A percentile compares a stretch with the other conserved stretches of the same genome.
These are phyloP conservation scores for Leccinum longicurvipes DNA, from an alignment of 768 basidiomycete species.

Conservation along the genomic window DNA sequence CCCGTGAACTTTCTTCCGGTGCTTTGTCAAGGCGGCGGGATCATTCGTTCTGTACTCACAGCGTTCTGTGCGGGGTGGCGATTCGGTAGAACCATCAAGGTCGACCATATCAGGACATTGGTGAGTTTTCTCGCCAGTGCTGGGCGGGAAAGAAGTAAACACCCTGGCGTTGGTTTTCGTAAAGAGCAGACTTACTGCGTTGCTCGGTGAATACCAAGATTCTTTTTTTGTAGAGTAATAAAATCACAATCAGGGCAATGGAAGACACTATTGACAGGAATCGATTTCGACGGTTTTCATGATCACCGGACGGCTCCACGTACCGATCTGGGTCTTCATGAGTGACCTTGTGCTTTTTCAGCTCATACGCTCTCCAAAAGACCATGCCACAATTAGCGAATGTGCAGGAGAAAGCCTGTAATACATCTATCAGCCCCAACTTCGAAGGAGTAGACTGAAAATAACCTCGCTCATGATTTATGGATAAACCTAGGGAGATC, in stretches of 20 bases:
- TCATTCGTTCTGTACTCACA: conserved; percentile 24
- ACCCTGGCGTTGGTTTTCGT: no score
- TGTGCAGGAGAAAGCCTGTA: conserved; percentile 4
- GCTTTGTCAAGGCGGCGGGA: conserved; percentile 24
- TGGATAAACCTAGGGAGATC: background rate
- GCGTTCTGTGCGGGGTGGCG: background rate
- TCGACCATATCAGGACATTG: conserved; percentile 6
- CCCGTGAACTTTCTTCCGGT: conserved; percentile 21
- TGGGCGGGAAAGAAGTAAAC: background rate
- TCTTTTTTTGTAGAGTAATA: conserved; percentile 18
- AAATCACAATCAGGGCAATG: conserved; percentile 17
- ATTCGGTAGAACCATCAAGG: background rate
- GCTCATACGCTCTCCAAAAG: conserved; percentile 5
- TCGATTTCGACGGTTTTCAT: background rate
- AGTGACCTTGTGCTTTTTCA: conserved; percentile 10
- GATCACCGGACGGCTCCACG: background rate
- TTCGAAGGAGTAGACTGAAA: background rate
- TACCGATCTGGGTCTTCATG: conserved; percentile 9
- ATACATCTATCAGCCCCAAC: background rate
- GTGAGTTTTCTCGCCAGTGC: conserved; percentile 20
- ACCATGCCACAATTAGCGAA: background rate
- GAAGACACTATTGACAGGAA: conserved; percentile 2
- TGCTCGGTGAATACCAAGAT: conserved; percentile 14
- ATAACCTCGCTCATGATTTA: conserved; percentile 11
- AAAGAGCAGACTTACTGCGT: conserved; percentile 15